Conservation (phyloP, 192 early-diverging fungal genomes). For the Backusella mclennaniae region DNA sequence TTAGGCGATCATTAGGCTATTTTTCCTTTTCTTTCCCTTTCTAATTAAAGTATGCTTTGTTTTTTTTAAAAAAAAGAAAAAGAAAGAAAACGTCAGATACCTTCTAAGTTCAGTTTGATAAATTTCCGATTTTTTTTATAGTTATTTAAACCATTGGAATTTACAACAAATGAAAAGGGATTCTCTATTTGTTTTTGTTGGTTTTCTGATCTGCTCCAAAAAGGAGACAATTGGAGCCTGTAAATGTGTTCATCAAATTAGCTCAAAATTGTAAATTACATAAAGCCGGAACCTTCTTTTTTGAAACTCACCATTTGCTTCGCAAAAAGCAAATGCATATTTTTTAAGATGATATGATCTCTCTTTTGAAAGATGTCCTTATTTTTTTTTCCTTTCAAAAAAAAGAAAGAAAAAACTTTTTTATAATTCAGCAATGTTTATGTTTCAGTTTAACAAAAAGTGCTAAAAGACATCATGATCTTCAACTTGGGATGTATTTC, state of each 20-base stretch:
- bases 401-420: background rate
- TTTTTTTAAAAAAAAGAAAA: background rate
- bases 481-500: background rate
- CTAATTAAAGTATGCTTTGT: background rate
- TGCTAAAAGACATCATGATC: background rate
- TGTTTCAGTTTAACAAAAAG: background rate
- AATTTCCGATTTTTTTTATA: background rate
- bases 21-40: background rate
- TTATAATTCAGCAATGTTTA: conserved; percentile 4
- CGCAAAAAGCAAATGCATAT: background rate
- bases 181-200: background rate
- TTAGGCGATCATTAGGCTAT: background rate
- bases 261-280: background rate
- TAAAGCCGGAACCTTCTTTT: background rate
- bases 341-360: background rate
- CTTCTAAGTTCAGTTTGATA: background rate
- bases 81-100: background rate
- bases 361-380: background rate
- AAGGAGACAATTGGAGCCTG: background rate
- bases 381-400: background rate
- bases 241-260: background rate
- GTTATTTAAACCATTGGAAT: background rate
- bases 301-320: background rate
- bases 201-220: background rate
- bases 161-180: background rate